Evolutionary conservation across 192 early-diverging fungal species (phyloP), one percentile per base, ranked within the genome.

Genomic region (Spizellomyces sp.): DNA sequence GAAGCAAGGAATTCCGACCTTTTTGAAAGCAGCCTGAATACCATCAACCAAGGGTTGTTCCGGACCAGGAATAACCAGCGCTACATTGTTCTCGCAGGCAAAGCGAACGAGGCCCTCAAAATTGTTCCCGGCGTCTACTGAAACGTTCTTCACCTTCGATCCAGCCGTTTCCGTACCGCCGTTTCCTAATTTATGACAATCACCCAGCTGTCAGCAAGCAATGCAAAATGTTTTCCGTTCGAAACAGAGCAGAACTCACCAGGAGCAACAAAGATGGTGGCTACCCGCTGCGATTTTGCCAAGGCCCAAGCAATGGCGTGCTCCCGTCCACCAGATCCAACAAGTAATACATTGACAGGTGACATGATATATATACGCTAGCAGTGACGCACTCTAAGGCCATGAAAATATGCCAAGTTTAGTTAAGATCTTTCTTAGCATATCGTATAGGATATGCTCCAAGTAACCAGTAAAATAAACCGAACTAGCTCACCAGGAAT

Each of bases 41-140:
- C 98, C 98, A 70, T 98, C 95, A 55, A 97, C 95, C 56, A 99
- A 83, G 46, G 95, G 95, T 78, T 95, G 95, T 80, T 99, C 98
- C 12, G 98, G 98, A 10, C 98, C 98, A 22, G 93, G 90, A 58
- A 99, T 86, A 45, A 96, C 92, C 69, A 99, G 83, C 45, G 84
- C 82, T 61, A 93, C 83, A 86, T 91, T 67, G 78, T 96, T 91
- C 66, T 90, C 73, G 56, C 88, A 69, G 54, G 93, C 91, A 81
- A 96, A 95, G 59, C 86, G 77, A 45, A 92, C 86, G 69, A 98
- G 79, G 36, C 82, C 87, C 9, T 83, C 75, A 79, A 95, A 95
- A 69, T 92, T 89, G 60, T 76, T 72, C 54, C 85, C 61, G 86
- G 56, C 55, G 46, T 77, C 66, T 61, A 98, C 88, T 48, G 80